Percentiles rank a stretch among this genome's conserved stretches.
phyloP scores from a whole-genome alignment of 176 grass and related monocot genomes.

The Elymus sibiricus region DNA sequence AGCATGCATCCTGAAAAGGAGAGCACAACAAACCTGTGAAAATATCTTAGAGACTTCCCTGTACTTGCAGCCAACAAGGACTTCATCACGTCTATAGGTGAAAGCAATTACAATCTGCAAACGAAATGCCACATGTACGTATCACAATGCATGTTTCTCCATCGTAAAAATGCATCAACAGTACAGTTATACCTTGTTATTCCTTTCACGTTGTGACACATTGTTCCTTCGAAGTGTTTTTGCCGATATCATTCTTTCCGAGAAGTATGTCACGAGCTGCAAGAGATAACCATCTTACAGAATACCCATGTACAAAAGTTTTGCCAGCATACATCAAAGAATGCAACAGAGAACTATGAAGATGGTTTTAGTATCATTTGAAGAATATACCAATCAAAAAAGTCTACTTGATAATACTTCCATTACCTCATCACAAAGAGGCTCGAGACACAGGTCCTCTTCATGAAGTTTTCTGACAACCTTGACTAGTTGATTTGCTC shows the following conservation, averaged over 20 bases:
- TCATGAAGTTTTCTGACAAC: slow-evolving; percentile 56
- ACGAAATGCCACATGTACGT: slow-evolving; percentile 17
- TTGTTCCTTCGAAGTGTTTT: slow-evolving; percentile 73
- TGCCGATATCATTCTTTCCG: slow-evolving; percentile 66
- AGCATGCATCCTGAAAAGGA: slow-evolving; percentile 8
- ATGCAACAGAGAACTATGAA: slow-evolving; percentile 12
- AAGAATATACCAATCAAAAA: background rate
- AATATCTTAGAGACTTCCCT: slow-evolving; percentile 65
- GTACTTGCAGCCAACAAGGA: slow-evolving; percentile 88
- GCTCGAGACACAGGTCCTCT: slow-evolving; percentile 58
- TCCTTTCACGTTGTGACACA: slow-evolving; percentile 53
- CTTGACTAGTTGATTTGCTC: slow-evolving; percentile 17
- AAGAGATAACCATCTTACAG: slow-evolving; percentile 30
- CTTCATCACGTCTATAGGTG: slow-evolving; percentile 66
- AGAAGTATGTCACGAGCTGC: slow-evolving; percentile 83
- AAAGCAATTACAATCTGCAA: slow-evolving; percentile 88
- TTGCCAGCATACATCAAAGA: slow-evolving; percentile 7
- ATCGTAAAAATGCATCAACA: background rate
- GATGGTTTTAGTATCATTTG: background rate
- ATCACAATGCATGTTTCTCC: background rate
- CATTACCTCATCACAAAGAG: slow-evolving; percentile 67
- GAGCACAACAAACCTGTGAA: slow-evolving; percentile 63
- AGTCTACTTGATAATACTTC: background rate
- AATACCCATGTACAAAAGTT: slow-evolving; percentile 28
- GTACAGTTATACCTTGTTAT: slow-evolving; percentile 44